Base-by-base conservation (phyloP, 352 stramenopile species). In the Phytophthora constricta region DNA sequence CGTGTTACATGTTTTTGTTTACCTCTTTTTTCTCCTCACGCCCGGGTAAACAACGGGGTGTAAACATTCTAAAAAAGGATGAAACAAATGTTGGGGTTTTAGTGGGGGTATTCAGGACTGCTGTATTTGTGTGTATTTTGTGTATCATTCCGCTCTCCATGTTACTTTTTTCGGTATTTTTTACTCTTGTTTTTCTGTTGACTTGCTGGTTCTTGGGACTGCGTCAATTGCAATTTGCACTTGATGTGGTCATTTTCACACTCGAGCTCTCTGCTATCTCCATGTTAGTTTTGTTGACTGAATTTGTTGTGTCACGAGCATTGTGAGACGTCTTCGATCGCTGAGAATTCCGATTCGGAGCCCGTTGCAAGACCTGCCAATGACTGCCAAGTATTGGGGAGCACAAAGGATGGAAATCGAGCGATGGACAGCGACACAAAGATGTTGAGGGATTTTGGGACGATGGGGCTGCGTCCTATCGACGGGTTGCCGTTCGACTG, bases 1-100 rank as follows among this genome's bases (percentile, higher is more conserved):
- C 56, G 68, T 76, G 74, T 79, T 82, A 52, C 16, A 42, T 73
- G 77, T 81, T 90, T 88, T 91, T 91, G 62, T 67, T 87, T 69
- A 85, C 80, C 80, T 74, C 82, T 91, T 91, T 89, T 74, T 75
- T 89, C 82, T 88, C 80, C 80, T 86, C 61, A 79, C 59, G 37
- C 58, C 69, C 28, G 68, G 58, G 19, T 20, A n/a, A 2, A 31
- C 20, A 58, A 58, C 17, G 39, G 65, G 55, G 56, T n/a, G n/a
- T n/a, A n/a, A n/a, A 22, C 2, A 11, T 42, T 54, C 22, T 22
- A 31, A 60, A 81, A 87, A 88, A 82, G 80, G 80, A 88, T 65
- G 34, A 77, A 77, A 78, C n/a, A 89, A 91, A 91, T 91, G 78
- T 48, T 65, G 82, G 76, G 82, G 82, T 89, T 80, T 70, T 52